These are phyloP conservation scores for Auriscalpium vulgare DNA, from an alignment of 768 basidiomycete species.

Conservation along the genomic window DNA sequence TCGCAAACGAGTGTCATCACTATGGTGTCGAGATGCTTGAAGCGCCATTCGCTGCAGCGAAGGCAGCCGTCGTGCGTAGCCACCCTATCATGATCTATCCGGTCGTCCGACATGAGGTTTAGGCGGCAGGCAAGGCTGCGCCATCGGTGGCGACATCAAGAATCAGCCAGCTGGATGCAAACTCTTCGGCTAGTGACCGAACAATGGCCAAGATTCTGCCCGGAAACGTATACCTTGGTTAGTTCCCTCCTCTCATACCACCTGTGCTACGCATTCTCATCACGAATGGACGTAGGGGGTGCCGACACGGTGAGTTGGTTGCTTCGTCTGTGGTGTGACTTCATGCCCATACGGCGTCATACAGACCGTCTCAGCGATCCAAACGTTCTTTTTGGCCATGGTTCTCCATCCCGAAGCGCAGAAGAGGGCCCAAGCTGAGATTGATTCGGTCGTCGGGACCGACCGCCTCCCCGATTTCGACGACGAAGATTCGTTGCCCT, in stretches of 20 bases:
- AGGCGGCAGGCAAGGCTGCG: not conserved
- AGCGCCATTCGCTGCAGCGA: constrained; percentile 15
- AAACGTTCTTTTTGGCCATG: constrained; percentile 24
- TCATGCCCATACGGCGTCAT: not conserved
- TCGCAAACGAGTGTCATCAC: constrained; percentile 14
- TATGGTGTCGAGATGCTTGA: constrained; percentile 18
- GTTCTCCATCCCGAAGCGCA: constrained; percentile 21
- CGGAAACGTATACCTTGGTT: not conserved
- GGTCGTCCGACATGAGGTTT: not conserved
- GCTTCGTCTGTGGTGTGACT: not conserved
- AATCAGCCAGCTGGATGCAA: not conserved
- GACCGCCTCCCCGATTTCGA: constrained; percentile 19
- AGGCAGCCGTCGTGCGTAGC: constrained; percentile 14
- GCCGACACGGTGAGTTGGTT: not conserved
- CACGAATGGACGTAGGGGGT: not conserved
- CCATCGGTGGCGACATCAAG: not conserved
- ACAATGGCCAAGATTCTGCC: not conserved
- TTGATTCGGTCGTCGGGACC: constrained; percentile 20
- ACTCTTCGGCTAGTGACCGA: not conserved
- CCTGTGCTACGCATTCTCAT: not conserved
- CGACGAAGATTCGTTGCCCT: constrained; percentile 19
- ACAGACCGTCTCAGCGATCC: constrained; percentile 18
- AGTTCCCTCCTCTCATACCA: not conserved
- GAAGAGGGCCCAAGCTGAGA: constrained; percentile 20
- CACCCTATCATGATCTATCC: not conserved